Percentiles rank a stretch among this genome's conserved stretches.
Conservation (phyloP, 1,284 basidiomycete species). For the Rhodofomes roseus region DNA sequence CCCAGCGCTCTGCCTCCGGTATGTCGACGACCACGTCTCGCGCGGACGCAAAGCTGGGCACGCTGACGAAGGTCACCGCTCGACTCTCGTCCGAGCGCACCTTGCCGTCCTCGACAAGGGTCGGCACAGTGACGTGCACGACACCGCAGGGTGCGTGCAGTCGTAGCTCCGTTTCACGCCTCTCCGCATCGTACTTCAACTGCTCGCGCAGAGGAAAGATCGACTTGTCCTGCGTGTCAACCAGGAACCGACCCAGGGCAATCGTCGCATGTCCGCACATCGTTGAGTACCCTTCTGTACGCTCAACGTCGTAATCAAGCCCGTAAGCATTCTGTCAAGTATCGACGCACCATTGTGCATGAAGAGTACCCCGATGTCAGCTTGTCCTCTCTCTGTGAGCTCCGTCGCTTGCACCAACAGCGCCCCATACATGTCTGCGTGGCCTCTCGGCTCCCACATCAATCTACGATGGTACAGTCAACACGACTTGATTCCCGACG, state of each 20-base stretch:
- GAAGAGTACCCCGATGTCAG: conserved; percentile 42
- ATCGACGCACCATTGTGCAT: conserved; percentile 37
- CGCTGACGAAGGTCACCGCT: conserved; percentile 33
- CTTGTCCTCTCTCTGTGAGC: conserved; percentile 31
- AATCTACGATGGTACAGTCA: conserved; percentile 18
- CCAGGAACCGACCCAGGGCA: conserved; percentile 40
- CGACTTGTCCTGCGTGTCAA: conserved; percentile 32
- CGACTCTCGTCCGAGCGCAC: conserved; percentile 26
- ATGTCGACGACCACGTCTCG: conserved; percentile 26
- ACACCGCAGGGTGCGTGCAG: conserved; percentile 40
- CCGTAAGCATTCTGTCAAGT: background rate
- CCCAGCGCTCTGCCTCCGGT: conserved; percentile 28
- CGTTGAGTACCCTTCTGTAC: conserved; percentile 42
- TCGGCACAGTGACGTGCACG: conserved; percentile 31
- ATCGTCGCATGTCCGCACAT: conserved; percentile 47
- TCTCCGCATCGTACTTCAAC: conserved; percentile 20
- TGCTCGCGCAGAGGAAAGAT: conserved; percentile 32
- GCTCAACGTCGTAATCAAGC: background rate
- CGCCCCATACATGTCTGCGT: conserved; percentile 45
- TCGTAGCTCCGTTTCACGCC: conserved; percentile 22
- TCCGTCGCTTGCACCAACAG: conserved; percentile 38
- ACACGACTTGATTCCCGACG: too few species aligned
- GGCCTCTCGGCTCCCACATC: conserved; percentile 42
- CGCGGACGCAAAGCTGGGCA: conserved; percentile 33
- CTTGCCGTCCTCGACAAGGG: conserved; percentile 7